A percentile compares a stretch with the other conserved stretches of the same genome.
Evolutionary conservation across 2,329 filamentous ascomycete species (phyloP).

Genomic region (Ascomycota sp.): DNA sequence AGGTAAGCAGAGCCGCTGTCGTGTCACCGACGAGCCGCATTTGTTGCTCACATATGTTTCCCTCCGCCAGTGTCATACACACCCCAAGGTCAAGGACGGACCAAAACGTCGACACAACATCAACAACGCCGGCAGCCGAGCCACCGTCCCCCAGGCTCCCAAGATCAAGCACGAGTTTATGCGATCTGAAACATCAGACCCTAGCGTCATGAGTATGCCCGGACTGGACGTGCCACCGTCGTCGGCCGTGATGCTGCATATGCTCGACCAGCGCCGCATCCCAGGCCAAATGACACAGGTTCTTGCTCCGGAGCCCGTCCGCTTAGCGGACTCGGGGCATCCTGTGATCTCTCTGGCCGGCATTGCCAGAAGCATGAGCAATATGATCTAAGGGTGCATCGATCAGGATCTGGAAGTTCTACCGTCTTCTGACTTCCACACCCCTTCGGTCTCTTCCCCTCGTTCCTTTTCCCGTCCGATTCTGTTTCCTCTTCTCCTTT

Average conservation of each 20-base stretch:
- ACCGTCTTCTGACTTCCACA: no score
- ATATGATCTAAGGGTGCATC: background rate
- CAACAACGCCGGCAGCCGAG: slow-evolving; percentile 14
- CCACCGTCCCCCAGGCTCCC: slow-evolving; percentile 18
- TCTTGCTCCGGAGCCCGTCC: background rate
- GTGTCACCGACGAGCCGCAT: no score
- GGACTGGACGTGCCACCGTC: slow-evolving; percentile 2
- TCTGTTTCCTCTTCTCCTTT: no score
- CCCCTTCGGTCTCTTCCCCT: background rate
- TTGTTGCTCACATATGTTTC: background rate
- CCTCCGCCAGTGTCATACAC: slow-evolving; percentile 41
- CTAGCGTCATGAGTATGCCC: slow-evolving; percentile 4
- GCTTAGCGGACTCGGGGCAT: background rate
- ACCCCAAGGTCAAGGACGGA: slow-evolving; percentile 50
- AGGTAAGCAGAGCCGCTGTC: slow-evolving; percentile 31
- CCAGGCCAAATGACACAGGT: background rate
- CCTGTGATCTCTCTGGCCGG: background rate
- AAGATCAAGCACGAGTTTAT: slow-evolving; percentile 30
- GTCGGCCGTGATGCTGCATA: slow-evolving; percentile 1
- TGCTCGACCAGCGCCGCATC: background rate
- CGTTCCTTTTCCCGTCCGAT: background rate
- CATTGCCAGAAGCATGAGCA: background rate
- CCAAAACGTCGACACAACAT: slow-evolving; percentile 47
- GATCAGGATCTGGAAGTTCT: background rate
- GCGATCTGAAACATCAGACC: slow-evolving; percentile 12